Evolutionary conservation across 768 basidiomycete species (phyloP).

Genomic region (Tephrocybe sp.): DNA sequence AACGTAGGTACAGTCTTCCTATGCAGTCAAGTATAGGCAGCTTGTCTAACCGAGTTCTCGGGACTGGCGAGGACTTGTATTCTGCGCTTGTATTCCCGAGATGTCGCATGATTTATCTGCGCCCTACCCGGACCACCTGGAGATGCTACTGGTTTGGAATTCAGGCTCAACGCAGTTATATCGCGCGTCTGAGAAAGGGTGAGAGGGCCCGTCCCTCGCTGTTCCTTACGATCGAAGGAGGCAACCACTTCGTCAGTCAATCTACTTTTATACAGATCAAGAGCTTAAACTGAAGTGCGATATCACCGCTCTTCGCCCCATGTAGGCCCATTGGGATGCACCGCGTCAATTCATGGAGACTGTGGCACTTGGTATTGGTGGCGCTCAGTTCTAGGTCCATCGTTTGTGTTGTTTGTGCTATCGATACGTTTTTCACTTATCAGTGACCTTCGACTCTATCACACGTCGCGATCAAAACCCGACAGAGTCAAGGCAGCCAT

Average conservation of each 20-base stretch:
- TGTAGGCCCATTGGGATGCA: constrained; percentile 14
- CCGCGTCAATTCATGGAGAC: constrained; percentile 9
- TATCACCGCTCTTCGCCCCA: not conserved
- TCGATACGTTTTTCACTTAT: too few relatives aligned
- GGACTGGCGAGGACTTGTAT: constrained; percentile 12
- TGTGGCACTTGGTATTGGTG: constrained; percentile 2
- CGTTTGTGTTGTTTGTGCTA: too few relatives aligned
- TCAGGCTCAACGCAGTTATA: constrained; percentile 17
- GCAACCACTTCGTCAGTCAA: constrained; percentile 36
- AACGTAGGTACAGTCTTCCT: constrained; percentile 17
- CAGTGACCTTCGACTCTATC: too few relatives aligned
- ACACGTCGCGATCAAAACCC: too few relatives aligned
- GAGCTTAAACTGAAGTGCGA: not conserved
- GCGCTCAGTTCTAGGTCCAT: not conserved
- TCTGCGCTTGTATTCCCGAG: constrained; percentile 10
- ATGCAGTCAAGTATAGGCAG: constrained; percentile 22
- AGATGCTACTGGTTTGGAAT: constrained; percentile 23
- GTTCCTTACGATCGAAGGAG: constrained; percentile 24
- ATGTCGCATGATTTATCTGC: constrained; percentile 20
- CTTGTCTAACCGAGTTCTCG: constrained; percentile 20
- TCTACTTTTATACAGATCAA: not conserved
- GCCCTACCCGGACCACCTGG: constrained; percentile 23
- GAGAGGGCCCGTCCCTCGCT: constrained; percentile 21
- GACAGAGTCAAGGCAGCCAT: too few relatives aligned
- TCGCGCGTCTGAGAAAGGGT: constrained; percentile 17